Base-by-base conservation (phyloP, 164 flowering plant genomes). In the Berberis vulgaris region DNA sequence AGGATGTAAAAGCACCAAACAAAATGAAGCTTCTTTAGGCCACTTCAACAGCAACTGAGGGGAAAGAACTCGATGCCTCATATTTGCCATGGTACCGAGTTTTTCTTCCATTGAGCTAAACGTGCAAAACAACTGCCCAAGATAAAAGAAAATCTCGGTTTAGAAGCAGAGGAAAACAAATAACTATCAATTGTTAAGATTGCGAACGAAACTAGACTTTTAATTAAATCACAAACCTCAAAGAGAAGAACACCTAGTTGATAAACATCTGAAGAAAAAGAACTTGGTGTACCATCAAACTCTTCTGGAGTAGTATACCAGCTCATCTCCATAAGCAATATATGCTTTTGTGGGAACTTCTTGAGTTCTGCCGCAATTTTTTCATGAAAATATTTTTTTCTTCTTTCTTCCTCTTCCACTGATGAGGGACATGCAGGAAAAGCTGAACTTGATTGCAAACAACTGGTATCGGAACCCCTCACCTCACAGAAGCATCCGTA, bases 261-360 rank as follows among this genome's bases (percentile, higher is more conserved):
- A 69, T 87, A 95, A 66, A 91, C 69, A 68, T 95, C 99, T 6
- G 99, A 89, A 71, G 96, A 80, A 79, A 83, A 86, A 43, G 90
- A 81, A 75, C 78, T 73, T 49, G 86, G 70, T 59, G 74, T 77
- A 64, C 94, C 92, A n/a, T 84, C 73, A 68, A 69, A 77, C 75
- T 95, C 97, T 73, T 95, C 97, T 2, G 99, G 97, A 73, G 91
- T 87, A 4, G 86, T 82, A 66, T 95, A 95, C 99, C 99, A 95
- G 71, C 65, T 79, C n/a, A 74, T 72, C 77, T 95, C 99, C 88
- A 85, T 79, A 42, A 71, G 72, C 79, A 95, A 74, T 46, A 85
- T 76, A 73, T 85, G 86, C 65, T 89, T 91, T 77, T 86, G 73
- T 7, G 97, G 97, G 65, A 91, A 73, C 59, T 64, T 78, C 81